Base-by-base conservation (phyloP, 345 rosid species). In the Populus euphratica region DNA sequence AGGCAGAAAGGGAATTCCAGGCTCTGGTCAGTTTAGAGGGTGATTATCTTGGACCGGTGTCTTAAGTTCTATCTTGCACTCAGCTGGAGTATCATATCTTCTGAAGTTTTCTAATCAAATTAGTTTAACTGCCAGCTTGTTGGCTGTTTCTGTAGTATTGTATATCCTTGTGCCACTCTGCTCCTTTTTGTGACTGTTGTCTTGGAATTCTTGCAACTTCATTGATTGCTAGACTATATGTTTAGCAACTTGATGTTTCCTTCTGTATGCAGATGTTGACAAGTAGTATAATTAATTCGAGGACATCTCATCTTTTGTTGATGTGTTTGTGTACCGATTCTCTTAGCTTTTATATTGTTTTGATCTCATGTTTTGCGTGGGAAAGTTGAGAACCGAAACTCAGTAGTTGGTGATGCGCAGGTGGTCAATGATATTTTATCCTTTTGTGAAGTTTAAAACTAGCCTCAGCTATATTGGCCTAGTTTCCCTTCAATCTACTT, bases 11-110 rank as follows among this genome's bases (percentile, higher is more conserved):
- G 82, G 98, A 93, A 67, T 91, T 93, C 79, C 99, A 85, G 87
- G 99, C 90, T 0, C 54, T 92, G 81, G 96, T 88, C 52, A 87
- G 98, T 79, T 81, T 93, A 86, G 94, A 92, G 80, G 94, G 94
- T 9, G 96, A 92, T 83, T 87, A 78, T 80, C 89, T 93, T 27
- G 94, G 96, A 52, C 97, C 97, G 0, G 72, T 91, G 47, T 86
- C 86, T 8, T 62, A 77, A 31, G 29, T 16, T 50, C 35, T 71
- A 10, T 4, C 21, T 11, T 11, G 33, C 17, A 41, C 23, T 41
- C 25, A 2, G 18, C 65, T 36, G 44, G 44, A 29, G 44, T 64
- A 5, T 14, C 43, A 27, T 75, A 27, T 65, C 14, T 41, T 25
- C 25, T 14, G 7, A n/a, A 16, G 2, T 38, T 2, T 35, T 35